phyloP scores from a whole-genome alignment of 768 basidiomycete genomes.

The Hygrophorus russula region DNA sequence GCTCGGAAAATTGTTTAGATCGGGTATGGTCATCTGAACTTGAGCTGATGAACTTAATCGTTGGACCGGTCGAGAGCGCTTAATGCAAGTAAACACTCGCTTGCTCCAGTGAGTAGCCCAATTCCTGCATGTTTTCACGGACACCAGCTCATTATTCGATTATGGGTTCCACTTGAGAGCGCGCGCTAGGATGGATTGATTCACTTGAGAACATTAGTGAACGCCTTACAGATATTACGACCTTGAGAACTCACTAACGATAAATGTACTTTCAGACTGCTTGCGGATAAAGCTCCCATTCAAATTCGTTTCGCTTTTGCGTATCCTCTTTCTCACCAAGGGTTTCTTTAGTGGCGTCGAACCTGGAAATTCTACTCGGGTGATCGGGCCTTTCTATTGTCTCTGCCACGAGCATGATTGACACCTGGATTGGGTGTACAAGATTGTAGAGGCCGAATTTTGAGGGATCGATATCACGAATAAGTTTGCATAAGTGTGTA shows the following conservation, averaged over 20 bases:
- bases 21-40: too few relatives aligned
- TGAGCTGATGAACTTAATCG: slow-evolving; percentile 13
- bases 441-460: slow-evolving; percentile 73
- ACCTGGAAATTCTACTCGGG: slow-evolving; percentile 54
- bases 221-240: not conserved
- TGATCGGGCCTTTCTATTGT: slow-evolving; percentile 26
- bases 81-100: slow-evolving; percentile 14
- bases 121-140: slow-evolving; percentile 25
- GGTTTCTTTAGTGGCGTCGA: slow-evolving; percentile 49
- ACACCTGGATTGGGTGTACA: slow-evolving; percentile 17
- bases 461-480: slow-evolving; percentile 63
- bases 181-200: slow-evolving; percentile 34
- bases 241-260: slow-evolving; percentile 48
- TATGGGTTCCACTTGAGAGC: slow-evolving; percentile 31
- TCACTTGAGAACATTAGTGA: slow-evolving; percentile 16
- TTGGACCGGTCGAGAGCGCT: slow-evolving; percentile 3
- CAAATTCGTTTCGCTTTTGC: slow-evolving; percentile 31
- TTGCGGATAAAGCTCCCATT: slow-evolving; percentile 66
- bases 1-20: too few relatives aligned
- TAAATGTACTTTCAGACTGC: slow-evolving; percentile 71
- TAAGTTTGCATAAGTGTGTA: too few relatives aligned
- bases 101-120: slow-evolving; percentile 21
- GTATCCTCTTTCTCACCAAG: slow-evolving; percentile 8
- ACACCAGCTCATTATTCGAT: slow-evolving; percentile 27
- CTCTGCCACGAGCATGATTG: slow-evolving; percentile 17